Evolutionary conservation across 2,329 filamentous ascomycete genomes (phyloP), one percentile per base, ranked within the genome.

Genomic region (Sclerotinia glacialis): DNA sequence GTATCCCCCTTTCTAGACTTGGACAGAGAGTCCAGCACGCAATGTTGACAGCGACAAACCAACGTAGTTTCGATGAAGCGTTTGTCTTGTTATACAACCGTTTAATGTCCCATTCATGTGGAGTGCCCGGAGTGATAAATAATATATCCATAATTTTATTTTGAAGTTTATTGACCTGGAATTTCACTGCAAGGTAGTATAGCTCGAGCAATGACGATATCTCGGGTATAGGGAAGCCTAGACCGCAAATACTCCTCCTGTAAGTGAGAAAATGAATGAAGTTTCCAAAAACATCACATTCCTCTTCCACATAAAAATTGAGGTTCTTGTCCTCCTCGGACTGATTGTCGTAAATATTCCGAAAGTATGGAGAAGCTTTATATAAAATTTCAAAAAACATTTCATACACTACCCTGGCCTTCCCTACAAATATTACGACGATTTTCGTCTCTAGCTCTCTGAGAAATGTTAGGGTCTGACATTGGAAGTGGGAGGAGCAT

Each of bases 251-350:
- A 34, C 21, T 5, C 50, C 16, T 8, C 50, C 16, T 8, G 28
- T 53, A 31, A 18, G 18, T 31, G 21, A 53, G 50, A 18, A 16
- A 53, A 53, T 53, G 31, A 21, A 53, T 53, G 28, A 53, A 53
- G 50, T 21, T 53, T 11, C 50, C 50, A 53, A 53, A 53, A 31
- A 31, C 26, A 31, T 53, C 26, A 53, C 50, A 53, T 53, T 53
- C 50, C 26, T 53, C 50, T 28, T 5, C 26, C 21, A 53, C 12
- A 9, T 28, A 28, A 18, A 53, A 53, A 18, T 28, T 53, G 28
- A 5, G 21, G 2, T 34, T 31, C 18, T 14, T 5, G 9, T 21
- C 28, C 31, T 28, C 5, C 28, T 34, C 50, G 28, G 28, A 5
- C 5, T 31, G 9, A n/a, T 53, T 53, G 26, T 53, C 50, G 18